Conservation (phyloP, 2,329 filamentous ascomycete genomes). For the Alternaria angustiovoidea region DNA sequence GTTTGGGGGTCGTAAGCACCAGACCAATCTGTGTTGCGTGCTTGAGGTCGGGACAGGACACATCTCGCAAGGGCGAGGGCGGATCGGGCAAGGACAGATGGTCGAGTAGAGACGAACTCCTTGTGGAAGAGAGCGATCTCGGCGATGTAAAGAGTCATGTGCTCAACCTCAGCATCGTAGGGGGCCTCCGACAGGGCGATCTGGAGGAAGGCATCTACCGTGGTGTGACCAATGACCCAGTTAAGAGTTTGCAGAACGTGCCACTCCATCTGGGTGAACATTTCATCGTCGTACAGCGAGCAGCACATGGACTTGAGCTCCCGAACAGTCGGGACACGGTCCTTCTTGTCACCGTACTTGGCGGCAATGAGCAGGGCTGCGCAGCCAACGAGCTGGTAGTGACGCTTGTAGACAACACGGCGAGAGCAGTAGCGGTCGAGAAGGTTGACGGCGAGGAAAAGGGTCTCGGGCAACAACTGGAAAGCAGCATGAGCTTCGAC, state of each 20-base stretch:
- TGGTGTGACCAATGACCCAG: slow-evolving; percentile 95
- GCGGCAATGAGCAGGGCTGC: slow-evolving; percentile 94
- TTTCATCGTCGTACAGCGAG: slow-evolving; percentile 96
- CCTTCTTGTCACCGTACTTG: slow-evolving; percentile 99
- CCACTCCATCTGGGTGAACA: slow-evolving; percentile 99
- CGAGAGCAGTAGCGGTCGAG: slow-evolving; percentile 98
- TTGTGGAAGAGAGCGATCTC: slow-evolving; percentile 97
- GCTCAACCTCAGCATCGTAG: slow-evolving; percentile 86
- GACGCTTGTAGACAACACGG: slow-evolving; percentile 97
- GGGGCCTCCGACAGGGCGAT: slow-evolving; percentile 78
- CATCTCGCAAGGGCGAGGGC: slow-evolving; percentile 86
- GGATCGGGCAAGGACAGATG: slow-evolving; percentile 88
- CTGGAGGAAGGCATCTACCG: slow-evolving; percentile 92
- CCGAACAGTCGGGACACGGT: slow-evolving; percentile 94
- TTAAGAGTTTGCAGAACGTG: slow-evolving; percentile 97
- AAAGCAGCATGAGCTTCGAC: slow-evolving; percentile 97
- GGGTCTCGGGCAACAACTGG: slow-evolving; percentile 88
- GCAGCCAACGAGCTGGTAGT: slow-evolving; percentile 97
- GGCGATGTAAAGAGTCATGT: slow-evolving; percentile 92
- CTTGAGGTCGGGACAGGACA: slow-evolving; percentile 81
- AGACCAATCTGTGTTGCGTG: slow-evolving; percentile 78
- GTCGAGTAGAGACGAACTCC: slow-evolving; percentile 92
- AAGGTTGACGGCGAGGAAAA: slow-evolving; percentile 96
- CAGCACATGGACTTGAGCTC: slow-evolving; percentile 99
- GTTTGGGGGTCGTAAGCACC: slow-evolving; percentile 74